These are phyloP conservation scores for Liquidambar formosana DNA, from an alignment of 164 flowering plant species.

Conservation along the genomic window DNA sequence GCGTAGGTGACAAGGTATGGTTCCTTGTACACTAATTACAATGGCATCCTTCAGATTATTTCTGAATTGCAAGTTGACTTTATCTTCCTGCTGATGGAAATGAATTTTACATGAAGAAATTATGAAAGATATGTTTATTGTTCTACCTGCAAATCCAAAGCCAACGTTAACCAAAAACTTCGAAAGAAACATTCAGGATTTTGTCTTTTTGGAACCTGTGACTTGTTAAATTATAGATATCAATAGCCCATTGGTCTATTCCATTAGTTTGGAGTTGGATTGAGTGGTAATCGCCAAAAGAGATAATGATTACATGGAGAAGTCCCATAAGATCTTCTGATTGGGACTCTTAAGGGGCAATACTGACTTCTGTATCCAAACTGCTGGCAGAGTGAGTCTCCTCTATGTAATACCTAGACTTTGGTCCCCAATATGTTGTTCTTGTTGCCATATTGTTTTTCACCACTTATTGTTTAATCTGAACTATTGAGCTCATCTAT, in stretches of 20 bases:
- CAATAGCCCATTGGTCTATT: background rate
- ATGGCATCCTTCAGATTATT: background rate
- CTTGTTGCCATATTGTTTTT: background rate
- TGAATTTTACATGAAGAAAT: no score
- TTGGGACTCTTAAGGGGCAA: background rate
- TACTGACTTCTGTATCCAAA: background rate
- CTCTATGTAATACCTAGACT: background rate
- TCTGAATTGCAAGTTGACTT: background rate
- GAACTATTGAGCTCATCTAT: no score
- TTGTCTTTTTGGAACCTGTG: background rate
- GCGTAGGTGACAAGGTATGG: slow-evolving; percentile 85
- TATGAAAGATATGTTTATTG: no score
- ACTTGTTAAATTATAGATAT: background rate
- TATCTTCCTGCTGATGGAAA: no score
- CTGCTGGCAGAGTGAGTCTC: background rate
- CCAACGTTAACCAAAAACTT: background rate
- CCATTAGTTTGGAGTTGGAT: background rate
- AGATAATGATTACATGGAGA: background rate
- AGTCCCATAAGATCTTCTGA: background rate
- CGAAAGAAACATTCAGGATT: background rate
- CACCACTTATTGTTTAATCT: background rate
- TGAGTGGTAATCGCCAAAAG: background rate
- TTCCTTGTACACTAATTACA: background rate
- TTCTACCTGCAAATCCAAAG: background rate
- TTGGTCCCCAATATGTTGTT: background rate